Evolutionary conservation across 768 basidiomycete species (phyloP), one percentile per base, ranked within the genome.

Genomic region (Xerocomellus dryophilus): DNA sequence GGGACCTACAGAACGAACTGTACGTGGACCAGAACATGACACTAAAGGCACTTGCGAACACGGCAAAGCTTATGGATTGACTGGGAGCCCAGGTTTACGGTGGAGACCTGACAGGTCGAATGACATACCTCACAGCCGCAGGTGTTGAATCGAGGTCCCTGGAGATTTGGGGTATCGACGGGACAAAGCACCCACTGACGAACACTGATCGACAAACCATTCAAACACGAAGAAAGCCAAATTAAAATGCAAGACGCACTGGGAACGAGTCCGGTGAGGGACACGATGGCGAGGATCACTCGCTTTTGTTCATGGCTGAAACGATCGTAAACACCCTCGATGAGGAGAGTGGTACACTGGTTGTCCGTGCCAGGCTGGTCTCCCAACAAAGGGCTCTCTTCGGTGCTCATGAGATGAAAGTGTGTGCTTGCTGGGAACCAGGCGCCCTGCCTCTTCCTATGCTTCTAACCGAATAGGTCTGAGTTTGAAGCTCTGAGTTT

Each of bases 91-190:
- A 40, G 17, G 2, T 42, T 45, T 12, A 43, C 2, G 7, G 23
- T 23, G 14, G 6, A 12, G 23, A n/a, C 41, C 7, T 5, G 32
- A 20, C 14, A 12, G 6, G 5, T 17, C 7, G 18, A 17, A 41
- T 9, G 34, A 51, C 59, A 36, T 50, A 82, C 83, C 83, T 86
- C 47, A 90, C 77, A 17, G 85, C 67, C 15, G 79, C 60, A 0
- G 77, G 78, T 0, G 86, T 80, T 0, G 85, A 75, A 23, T 78
- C 44, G 10, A 93, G 67, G 54, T 93, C 88, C 25, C 66, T 69
- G 8, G 89, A 82, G 42, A 93, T 83, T 46, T 86, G 79, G 0
- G 88, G 87, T 51, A 92, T 86, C 0, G 83, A 82, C 0, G 89
- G 89, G 3, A 89, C 76, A 65, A 92, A 90, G 1, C 81, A 81